phyloP scores from a whole-genome alignment of 1,284 basidiomycete species.

The Sporisorium graminicola region DNA sequence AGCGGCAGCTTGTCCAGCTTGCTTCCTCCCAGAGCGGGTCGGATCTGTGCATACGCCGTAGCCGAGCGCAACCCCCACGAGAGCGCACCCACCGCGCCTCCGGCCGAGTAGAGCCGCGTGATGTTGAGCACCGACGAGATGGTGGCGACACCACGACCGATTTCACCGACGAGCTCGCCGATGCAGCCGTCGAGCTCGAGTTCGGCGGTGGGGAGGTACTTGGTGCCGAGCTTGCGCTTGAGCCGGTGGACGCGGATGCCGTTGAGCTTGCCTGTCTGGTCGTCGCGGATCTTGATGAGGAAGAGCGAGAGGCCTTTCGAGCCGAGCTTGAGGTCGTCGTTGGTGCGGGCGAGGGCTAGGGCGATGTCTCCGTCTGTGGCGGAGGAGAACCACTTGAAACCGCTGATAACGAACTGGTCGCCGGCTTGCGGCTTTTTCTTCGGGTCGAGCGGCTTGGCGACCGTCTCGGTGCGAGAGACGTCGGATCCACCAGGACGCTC shows the following conservation, averaged over 20 bases:
- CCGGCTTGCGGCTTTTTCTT: conserved; percentile 70
- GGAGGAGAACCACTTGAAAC: conserved; percentile 78
- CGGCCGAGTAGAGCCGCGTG: conserved; percentile 73
- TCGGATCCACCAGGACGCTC: conserved; percentile 83
- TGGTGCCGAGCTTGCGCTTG: conserved; percentile 82
- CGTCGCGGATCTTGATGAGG: conserved; percentile 44
- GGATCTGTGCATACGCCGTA: conserved; percentile 36
- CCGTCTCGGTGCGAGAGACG: conserved; percentile 81
- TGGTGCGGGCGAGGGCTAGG: conserved; percentile 79
- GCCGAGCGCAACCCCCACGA: conserved; percentile 54
- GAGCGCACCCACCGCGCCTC: conserved; percentile 38
- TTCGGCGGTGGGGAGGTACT: conserved; percentile 82
- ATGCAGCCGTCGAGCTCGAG: conserved; percentile 76
- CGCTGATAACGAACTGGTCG: conserved; percentile 42
- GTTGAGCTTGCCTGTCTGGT: conserved; percentile 73
- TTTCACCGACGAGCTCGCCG: conserved; percentile 77
- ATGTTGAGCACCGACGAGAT: conserved; percentile 76
- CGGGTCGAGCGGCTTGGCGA: conserved; percentile 71
- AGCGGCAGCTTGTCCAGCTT: conserved; percentile 73
- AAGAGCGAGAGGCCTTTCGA: conserved; percentile 77
- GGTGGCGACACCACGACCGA: conserved; percentile 78
- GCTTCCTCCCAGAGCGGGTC: conserved; percentile 75
- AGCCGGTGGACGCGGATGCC: conserved; percentile 80
- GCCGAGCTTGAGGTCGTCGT: conserved; percentile 26
- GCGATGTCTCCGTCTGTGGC: conserved; percentile 82